phyloP scores from a whole-genome alignment of 2,329 filamentous ascomycete species.

The Eutypa lata region DNA sequence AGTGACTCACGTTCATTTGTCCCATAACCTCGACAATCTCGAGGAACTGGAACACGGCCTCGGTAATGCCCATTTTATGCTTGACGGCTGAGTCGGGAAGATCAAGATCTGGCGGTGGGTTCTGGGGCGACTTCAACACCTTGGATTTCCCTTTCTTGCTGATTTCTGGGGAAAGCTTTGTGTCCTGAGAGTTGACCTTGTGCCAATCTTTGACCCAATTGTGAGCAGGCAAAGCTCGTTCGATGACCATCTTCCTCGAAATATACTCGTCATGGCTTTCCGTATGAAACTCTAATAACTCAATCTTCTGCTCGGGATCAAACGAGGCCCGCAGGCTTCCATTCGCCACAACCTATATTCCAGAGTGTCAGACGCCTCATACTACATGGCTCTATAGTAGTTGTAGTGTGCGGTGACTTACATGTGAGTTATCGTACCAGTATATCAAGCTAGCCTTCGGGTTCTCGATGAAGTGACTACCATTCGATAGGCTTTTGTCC shows the following conservation, averaged over 20 bases:
- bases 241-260: constrained; percentile 62
- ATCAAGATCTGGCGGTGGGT: constrained; percentile 57
- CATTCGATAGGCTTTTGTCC: constrained; percentile 56
- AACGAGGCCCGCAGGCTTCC: constrained; percentile 78
- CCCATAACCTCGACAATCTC: constrained; percentile 67
- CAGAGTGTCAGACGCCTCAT: constrained; percentile 30
- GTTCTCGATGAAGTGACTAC: constrained; percentile 73
- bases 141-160: constrained; percentile 63
- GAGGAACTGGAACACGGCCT: constrained; percentile 61
- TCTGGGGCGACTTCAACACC: constrained; percentile 56
- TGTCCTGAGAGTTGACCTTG: constrained; percentile 54
- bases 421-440: constrained; percentile 82
- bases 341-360: constrained; percentile 66
- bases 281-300: constrained; percentile 79
- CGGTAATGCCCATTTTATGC: constrained; percentile 55
- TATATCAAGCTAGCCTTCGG: constrained; percentile 78
- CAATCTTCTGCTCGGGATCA: constrained; percentile 74
- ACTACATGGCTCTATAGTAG: no score
- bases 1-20: constrained; percentile 52
- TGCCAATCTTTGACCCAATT: constrained; percentile 66
- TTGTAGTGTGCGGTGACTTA: constrained; percentile 42
- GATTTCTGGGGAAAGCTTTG: constrained; percentile 62
- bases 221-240: constrained; percentile 59
- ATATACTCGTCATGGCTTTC: constrained; percentile 79
- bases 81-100: constrained; percentile 59